These are phyloP conservation scores for Fragaria iinumae DNA, from an alignment of 306 rosid genomes.

Conservation along the genomic window DNA sequence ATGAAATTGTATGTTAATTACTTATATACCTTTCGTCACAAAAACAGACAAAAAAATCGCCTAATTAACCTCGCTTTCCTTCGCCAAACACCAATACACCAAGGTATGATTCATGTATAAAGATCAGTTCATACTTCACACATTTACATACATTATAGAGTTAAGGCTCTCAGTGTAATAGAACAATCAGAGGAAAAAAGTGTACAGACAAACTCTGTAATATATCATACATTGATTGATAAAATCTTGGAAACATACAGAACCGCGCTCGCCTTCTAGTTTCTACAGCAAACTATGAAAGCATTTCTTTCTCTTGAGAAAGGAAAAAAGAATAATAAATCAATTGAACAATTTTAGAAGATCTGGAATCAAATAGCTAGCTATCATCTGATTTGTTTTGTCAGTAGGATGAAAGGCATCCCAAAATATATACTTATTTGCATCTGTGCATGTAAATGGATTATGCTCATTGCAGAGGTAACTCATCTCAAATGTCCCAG, in stretches of 20 bases:
- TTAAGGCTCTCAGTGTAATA: not conserved
- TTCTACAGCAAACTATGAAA: not conserved
- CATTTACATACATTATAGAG: not conserved
- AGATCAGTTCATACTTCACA: not conserved
- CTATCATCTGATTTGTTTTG: slow-evolving; percentile 44
- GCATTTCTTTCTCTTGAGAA: not conserved
- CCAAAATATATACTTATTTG: slow-evolving; percentile 66
- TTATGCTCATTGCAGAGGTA: slow-evolving; percentile 59
- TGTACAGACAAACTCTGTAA: not conserved
- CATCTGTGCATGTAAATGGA: slow-evolving; percentile 70
- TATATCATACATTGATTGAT: no score
- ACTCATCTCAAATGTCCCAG: slow-evolving; percentile 90
- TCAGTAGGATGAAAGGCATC: slow-evolving; percentile 58
- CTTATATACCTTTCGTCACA: no score
- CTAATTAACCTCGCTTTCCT: not conserved
- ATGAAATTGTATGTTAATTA: no score
- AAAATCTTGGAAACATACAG: not conserved
- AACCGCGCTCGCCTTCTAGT: not conserved
- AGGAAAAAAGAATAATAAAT: not conserved
- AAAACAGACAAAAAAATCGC: not conserved
- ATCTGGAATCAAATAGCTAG: slow-evolving; percentile 8
- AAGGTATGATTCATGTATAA: not conserved
- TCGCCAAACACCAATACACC: not conserved
- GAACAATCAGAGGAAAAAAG: not conserved
- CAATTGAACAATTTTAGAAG: slow-evolving; percentile 22